Evolutionary conservation across 306 rosid species (phyloP).

Genomic region (Rosa lucieae): DNA sequence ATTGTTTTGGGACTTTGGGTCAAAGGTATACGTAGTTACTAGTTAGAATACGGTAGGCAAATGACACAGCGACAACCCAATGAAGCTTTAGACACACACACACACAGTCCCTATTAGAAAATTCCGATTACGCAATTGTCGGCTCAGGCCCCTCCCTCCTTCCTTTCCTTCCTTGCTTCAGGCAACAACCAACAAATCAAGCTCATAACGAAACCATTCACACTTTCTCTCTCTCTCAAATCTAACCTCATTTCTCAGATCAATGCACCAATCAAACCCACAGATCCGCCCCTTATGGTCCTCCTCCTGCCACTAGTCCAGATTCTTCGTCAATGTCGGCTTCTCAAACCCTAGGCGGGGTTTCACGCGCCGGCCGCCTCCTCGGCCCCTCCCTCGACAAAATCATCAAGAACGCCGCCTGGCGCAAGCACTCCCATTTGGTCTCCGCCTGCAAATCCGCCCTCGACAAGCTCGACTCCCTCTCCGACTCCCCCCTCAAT

Average conservation of each 20-base stretch:
- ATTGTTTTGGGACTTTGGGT: too few relatives aligned
- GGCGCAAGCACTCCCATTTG: constrained; percentile 97
- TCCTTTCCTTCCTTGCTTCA: too few relatives aligned
- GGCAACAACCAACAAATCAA: too few relatives aligned
- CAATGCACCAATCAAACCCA: background rate
- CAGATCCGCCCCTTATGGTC: constrained; percentile 12
- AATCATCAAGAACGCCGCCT: constrained; percentile 92
- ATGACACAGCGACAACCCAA: background rate
- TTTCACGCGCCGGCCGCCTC: constrained; percentile 82
- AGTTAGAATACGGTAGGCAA: background rate
- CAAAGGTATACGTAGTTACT: background rate
- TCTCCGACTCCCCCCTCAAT: constrained; percentile 35
- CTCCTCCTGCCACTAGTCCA: too few relatives aligned
- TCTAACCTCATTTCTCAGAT: too few relatives aligned
- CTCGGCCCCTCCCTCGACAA: constrained; percentile 93
- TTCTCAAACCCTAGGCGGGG: constrained; percentile 90
- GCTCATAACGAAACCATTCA: too few relatives aligned
- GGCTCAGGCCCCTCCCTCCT: background rate
- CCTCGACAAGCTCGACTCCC: constrained; percentile 85
- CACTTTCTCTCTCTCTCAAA: background rate
- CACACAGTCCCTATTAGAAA: background rate
- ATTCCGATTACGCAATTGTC: constrained; percentile 20
- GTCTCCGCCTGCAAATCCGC: constrained; percentile 89
- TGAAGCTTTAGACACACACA: background rate
- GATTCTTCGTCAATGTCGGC: constrained; percentile 55